Conservation (phyloP, 108 stramenopile species). For the Discostella stelligeroides region DNA sequence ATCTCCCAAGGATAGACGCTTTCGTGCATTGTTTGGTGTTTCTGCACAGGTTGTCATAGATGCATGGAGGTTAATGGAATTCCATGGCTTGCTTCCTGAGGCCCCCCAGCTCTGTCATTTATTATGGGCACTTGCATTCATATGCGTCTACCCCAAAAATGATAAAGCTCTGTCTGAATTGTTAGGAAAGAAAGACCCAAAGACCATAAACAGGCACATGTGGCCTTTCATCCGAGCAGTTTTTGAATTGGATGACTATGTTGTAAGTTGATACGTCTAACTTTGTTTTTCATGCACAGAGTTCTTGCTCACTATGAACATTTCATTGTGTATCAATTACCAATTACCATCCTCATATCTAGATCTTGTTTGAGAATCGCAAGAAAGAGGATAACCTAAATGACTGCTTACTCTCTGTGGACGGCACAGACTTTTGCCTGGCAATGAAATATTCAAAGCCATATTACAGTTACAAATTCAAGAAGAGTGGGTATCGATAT, state of each 20-base stretch:
- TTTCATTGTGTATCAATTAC: background rate
- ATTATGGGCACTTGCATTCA: slow-evolving; percentile 23
- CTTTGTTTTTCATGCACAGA: background rate
- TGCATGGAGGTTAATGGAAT: slow-evolving; percentile 9
- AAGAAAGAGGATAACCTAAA: background rate
- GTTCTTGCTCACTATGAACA: background rate
- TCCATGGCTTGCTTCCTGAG: background rate
- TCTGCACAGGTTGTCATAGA: background rate
- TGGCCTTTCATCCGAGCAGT: slow-evolving; percentile 18
- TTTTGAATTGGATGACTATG: slow-evolving; percentile 1
- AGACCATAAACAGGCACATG: slow-evolving; percentile 10
- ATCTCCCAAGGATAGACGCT: background rate
- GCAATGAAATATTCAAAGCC: slow-evolving; percentile 1
- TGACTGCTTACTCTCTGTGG: slow-evolving; percentile 8
- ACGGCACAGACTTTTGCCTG: slow-evolving; percentile 22
- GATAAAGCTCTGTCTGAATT: background rate
- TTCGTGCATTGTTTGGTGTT: slow-evolving; percentile 6
- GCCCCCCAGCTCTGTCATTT: background rate
- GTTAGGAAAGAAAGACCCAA: slow-evolving; percentile 11
- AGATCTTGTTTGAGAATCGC: slow-evolving; percentile 22
- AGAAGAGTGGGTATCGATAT: slow-evolving; percentile 26
- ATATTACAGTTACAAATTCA: slow-evolving; percentile 31
- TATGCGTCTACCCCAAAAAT: slow-evolving; percentile 15
- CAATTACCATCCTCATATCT: slow-evolving; percentile 6
- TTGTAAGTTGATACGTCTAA: slow-evolving; percentile 7